These are phyloP conservation scores for Cyanodermella asteris DNA, from an alignment of 2,329 filamentous ascomycete genomes.

Conservation along the genomic window DNA sequence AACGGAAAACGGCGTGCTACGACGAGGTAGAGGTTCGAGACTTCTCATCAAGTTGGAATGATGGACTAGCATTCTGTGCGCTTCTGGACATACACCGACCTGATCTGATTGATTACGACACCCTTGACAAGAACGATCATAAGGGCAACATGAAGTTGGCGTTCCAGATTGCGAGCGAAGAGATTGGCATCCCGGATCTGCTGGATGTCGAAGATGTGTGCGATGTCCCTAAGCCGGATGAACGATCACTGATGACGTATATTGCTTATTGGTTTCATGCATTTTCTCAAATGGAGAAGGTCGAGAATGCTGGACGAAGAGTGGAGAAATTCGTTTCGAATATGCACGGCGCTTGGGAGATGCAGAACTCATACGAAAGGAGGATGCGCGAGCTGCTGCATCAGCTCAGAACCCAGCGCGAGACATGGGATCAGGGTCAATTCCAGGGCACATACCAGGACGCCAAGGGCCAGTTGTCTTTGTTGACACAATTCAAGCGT, in stretches of 20 bases:
- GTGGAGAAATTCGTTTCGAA: constrained; percentile 98
- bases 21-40: constrained; percentile 90
- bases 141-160: constrained; percentile 94
- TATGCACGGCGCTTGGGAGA: constrained; percentile 98
- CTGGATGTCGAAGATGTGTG: constrained; percentile 96
- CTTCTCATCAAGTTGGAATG: constrained; percentile 92
- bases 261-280: constrained; percentile 99
- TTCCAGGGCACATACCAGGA: constrained; percentile 87
- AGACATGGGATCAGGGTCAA: constrained; percentile 53
- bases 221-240: constrained; percentile 87
- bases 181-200: constrained; percentile 90
- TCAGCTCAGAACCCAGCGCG: constrained; percentile 49
- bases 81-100: constrained; percentile 91
- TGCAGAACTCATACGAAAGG: constrained; percentile 90
- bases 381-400: constrained; percentile 67
- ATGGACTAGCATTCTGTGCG: constrained; percentile 89
- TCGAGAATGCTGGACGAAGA: constrained; percentile 85
- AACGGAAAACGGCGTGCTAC: constrained; percentile 95
- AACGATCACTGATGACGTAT: constrained; percentile 95
- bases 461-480: constrained; percentile 63
- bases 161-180: constrained; percentile 85
- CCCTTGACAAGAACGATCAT: constrained; percentile 83
- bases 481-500: constrained; percentile 77
- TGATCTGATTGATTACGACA: constrained; percentile 90
- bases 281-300: constrained; percentile 96